Evolutionary conservation across 257 asterid genomes (phyloP).

Genomic region (Solanum appendiculatum): DNA sequence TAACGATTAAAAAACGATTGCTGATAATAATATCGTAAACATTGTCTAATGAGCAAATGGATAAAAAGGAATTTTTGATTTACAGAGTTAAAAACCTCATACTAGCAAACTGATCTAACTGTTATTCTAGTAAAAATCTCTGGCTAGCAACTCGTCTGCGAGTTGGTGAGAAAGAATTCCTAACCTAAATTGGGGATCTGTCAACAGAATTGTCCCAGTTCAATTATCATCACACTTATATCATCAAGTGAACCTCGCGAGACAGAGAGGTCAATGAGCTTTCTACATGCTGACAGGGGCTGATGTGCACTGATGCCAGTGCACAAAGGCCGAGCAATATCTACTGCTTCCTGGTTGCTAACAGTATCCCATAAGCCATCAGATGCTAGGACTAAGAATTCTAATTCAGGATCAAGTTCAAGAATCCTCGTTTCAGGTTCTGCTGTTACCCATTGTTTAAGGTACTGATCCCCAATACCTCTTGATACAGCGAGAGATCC

Average conservation of each 20-base stretch:
- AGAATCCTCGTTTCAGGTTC: slow-evolving; percentile 66
- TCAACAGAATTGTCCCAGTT: slow-evolving; percentile 13
- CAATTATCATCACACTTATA: slow-evolving; percentile 60
- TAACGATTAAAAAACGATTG: neutral
- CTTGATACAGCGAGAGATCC: slow-evolving; percentile 89
- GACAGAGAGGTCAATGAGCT: slow-evolving; percentile 58
- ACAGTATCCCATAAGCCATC: slow-evolving; percentile 98
- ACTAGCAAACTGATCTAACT: neutral
- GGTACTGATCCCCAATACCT: slow-evolving; percentile 73
- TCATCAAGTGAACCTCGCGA: slow-evolving; percentile 76
- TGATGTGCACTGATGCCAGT: slow-evolving; percentile 22
- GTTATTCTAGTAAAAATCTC: neutral
- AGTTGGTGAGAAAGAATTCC: neutral
- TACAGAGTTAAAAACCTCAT: neutral
- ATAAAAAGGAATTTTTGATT: neutral
- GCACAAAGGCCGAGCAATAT: slow-evolving; percentile 41
- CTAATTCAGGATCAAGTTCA: slow-evolving; percentile 42
- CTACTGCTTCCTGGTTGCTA: slow-evolving; percentile 77
- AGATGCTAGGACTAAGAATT: slow-evolving; percentile 80
- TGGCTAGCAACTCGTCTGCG: neutral
- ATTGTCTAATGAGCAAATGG: neutral
- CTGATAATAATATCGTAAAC: neutral
- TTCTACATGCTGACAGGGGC: slow-evolving; percentile 52
- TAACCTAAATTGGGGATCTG: neutral
- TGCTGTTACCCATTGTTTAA: slow-evolving; percentile 73